Evolutionary conservation across 1,139 yeast species (phyloP).

Genomic region (Geotrichum australiense): DNA sequence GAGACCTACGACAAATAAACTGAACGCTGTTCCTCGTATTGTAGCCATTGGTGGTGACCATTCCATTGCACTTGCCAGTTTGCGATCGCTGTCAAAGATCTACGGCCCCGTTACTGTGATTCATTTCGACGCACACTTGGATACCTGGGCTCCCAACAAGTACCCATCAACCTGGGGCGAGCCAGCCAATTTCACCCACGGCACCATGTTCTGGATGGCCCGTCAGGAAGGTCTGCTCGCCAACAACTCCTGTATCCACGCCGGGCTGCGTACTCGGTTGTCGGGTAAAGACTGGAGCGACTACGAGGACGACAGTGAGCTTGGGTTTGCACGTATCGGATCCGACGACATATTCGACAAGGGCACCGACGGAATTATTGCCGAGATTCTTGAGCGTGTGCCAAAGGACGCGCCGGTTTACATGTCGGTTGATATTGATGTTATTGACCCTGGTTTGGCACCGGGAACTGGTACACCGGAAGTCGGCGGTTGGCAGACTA

Average conservation of each 20-base stretch:
- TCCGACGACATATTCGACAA: constrained; percentile 63
- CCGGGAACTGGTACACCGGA: constrained; percentile 84
- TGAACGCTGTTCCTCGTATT: constrained; percentile 43
- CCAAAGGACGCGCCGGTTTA: constrained; percentile 56
- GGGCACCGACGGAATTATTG: constrained; percentile 41
- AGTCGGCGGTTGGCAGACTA: constrained; percentile 75
- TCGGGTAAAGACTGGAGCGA: constrained; percentile 51
- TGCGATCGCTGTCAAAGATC: constrained; percentile 51
- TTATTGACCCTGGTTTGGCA: constrained; percentile 73
- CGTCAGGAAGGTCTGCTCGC: constrained; percentile 55
- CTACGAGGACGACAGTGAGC: constrained; percentile 55
- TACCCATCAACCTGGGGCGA: constrained; percentile 63
- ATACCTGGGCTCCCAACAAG: constrained; percentile 66
- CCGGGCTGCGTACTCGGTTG: constrained; percentile 65
- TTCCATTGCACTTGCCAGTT: constrained; percentile 61
- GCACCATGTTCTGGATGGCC: constrained; percentile 79
- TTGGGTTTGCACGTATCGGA: constrained; percentile 55
- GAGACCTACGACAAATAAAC: constrained; percentile 28
- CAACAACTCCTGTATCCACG: constrained; percentile 53
- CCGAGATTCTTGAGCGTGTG: constrained; percentile 46
- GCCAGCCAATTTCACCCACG: constrained; percentile 54
- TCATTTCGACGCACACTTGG: constrained; percentile 76
- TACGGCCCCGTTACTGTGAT: constrained; percentile 63
- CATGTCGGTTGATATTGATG: constrained; percentile 69
- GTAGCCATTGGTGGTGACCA: constrained; percentile 77